A percentile compares a stretch with the other conserved stretches of the same genome.
Conservation (phyloP, 148 eudicot genomes). For the Camellia lanceoleosa region DNA sequence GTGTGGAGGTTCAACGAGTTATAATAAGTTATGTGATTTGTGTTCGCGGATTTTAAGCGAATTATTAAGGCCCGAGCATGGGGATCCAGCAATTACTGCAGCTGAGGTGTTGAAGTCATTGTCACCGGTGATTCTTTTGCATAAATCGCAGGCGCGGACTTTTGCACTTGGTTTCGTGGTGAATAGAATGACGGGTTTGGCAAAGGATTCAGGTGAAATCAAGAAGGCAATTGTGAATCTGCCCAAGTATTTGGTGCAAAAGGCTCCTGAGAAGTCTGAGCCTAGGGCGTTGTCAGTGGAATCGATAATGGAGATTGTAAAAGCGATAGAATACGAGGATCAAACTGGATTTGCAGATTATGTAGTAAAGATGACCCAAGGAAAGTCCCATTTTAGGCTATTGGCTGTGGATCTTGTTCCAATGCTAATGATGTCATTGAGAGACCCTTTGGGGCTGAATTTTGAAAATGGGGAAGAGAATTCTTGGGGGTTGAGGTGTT, state of each 20-base stretch:
- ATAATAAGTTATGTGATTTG: constrained; percentile 48
- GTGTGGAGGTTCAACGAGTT: constrained; percentile 45
- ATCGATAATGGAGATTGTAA: constrained; percentile 71
- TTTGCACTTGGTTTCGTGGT: constrained; percentile 64
- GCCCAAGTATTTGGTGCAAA: constrained; percentile 64
- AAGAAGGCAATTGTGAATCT: constrained; percentile 58
- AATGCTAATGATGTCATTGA: constrained; percentile 42
- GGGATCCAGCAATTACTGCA: constrained; percentile 50
- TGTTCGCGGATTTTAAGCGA: constrained; percentile 50
- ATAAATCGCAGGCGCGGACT: constrained; percentile 56
- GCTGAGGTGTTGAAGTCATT: constrained; percentile 73
- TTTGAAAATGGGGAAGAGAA: constrained; percentile 32
- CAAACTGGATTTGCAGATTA: constrained; percentile 60
- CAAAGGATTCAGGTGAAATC: constrained; percentile 39
- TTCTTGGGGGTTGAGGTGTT: constrained; percentile 68
- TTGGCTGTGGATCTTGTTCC: constrained; percentile 81
- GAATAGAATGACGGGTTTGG: constrained; percentile 47
- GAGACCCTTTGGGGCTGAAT: constrained; percentile 30
- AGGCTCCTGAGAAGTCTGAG: constrained; percentile 89
- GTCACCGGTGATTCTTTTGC: constrained; percentile 47
- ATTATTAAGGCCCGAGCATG: constrained; percentile 69
- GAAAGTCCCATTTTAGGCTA: constrained; percentile 67
- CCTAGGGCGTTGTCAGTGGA: constrained; percentile 73
- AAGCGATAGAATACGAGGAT: constrained; percentile 50
- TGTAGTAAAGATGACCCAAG: constrained; percentile 78